Evolutionary conservation across 2,329 filamentous ascomycete genomes (phyloP).

Genomic region (Aspergillus sp.): DNA sequence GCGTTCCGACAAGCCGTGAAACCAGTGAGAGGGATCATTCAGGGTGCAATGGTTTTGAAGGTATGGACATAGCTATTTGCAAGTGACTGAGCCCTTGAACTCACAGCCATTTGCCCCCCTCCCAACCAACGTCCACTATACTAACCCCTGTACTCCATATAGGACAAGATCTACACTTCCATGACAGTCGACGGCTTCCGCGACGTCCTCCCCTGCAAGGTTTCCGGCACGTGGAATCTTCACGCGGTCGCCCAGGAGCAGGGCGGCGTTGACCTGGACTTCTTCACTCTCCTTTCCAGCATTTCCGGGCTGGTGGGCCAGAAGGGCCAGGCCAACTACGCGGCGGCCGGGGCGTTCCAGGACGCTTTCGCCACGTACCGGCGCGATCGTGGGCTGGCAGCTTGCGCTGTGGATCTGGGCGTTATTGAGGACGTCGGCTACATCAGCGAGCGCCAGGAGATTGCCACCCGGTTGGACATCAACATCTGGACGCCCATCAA

Average conservation of each 20-base stretch:
- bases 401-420: background rate
- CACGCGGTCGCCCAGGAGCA: constrained; percentile 17
- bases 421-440: background rate
- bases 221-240: constrained; percentile 30
- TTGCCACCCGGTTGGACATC: no score
- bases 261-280: background rate
- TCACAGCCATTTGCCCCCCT: no score
- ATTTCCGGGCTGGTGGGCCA: background rate
- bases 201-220: constrained; percentile 34
- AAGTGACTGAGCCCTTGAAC: no score
- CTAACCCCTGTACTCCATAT: background rate
- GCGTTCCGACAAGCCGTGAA: constrained; percentile 2
- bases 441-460: background rate
- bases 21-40: constrained; percentile 19
- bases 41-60: constrained; percentile 20
- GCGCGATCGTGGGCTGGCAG: no score
- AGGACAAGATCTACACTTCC: constrained; percentile 7
- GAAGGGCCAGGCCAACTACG: background rate
- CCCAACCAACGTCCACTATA: constrained; percentile 9
- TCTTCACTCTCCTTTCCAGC: background rate
- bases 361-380: background rate
- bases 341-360: background rate
- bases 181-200: constrained; percentile 38
- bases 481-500: no score
- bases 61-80: background rate